A percentile compares a stretch with the other conserved stretches of the same genome.
Conservation (phyloP, 768 basidiomycete genomes). For the Mycena venus region DNA sequence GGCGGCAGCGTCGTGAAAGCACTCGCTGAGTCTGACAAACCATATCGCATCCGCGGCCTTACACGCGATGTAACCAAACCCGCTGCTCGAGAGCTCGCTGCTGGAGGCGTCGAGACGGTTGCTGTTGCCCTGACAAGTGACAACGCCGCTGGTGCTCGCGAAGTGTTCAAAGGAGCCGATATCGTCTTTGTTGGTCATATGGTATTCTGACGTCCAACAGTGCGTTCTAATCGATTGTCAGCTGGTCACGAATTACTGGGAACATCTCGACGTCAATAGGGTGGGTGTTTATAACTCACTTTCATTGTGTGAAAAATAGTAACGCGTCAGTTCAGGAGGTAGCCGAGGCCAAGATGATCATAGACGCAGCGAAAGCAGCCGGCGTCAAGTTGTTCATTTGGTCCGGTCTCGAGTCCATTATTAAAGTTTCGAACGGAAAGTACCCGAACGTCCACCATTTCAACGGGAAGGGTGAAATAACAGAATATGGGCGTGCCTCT, state of each 20-base stretch:
- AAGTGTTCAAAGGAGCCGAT: conserved; percentile 21
- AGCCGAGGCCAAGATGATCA: conserved; percentile 27
- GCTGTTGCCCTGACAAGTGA: conserved; percentile 12
- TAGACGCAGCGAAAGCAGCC: conserved; percentile 24
- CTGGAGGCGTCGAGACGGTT: conserved; percentile 17
- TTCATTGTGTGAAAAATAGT: neutral
- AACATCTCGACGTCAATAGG: conserved; percentile 21
- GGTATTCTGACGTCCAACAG: neutral
- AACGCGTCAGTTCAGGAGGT: conserved; percentile 16
- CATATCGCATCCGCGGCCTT: conserved; percentile 29
- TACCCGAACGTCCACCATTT: conserved; percentile 32
- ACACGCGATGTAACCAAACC: conserved; percentile 27
- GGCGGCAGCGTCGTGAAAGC: conserved; percentile 30
- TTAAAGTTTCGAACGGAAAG: conserved; percentile 20
- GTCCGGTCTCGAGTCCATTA: conserved; percentile 28
- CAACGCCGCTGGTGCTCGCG: neutral
- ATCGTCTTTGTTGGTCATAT: conserved; percentile 24
- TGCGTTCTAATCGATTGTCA: neutral
- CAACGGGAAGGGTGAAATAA: conserved; percentile 27
- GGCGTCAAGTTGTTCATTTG: conserved; percentile 22
- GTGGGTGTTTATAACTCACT: neutral
- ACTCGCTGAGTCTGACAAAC: conserved; percentile 22
- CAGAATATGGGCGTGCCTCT: conserved; percentile 14
- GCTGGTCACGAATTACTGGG: conserved; percentile 34
- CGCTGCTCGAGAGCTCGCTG: conserved; percentile 11